Evolutionary conservation across 768 basidiomycete genomes (phyloP).

Genomic region (Psilocybe azurescens): DNA sequence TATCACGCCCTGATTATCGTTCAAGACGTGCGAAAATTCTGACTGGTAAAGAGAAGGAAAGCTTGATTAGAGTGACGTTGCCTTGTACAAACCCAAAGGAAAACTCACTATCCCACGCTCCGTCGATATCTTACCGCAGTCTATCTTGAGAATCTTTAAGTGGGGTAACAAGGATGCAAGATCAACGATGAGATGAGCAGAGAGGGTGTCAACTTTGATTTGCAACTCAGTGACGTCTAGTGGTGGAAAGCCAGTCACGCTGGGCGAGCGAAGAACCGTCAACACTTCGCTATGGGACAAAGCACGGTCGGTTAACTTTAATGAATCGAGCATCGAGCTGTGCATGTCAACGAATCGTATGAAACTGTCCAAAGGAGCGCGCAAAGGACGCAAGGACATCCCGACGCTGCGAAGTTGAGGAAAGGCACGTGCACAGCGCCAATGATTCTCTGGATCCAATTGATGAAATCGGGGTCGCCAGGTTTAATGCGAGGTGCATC

Average conservation of each 20-base stretch:
- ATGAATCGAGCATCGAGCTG: constrained; percentile 31
- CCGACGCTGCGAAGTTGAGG: constrained; percentile 36
- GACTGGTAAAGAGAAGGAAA: background rate
- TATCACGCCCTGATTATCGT: background rate
- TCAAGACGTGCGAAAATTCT: background rate
- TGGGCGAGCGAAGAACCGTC: constrained; percentile 25
- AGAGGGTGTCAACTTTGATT: constrained; percentile 17
- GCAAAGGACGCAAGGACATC: constrained; percentile 45
- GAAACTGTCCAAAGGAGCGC: constrained; percentile 33
- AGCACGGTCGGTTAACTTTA: constrained; percentile 43
- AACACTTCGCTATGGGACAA: constrained; percentile 36
- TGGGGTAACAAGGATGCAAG: constrained; percentile 16
- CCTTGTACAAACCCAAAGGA: background rate
- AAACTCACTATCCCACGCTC: background rate
- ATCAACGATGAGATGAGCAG: constrained; percentile 12
- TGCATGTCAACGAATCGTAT: constrained; percentile 35
- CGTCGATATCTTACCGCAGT: constrained; percentile 6
- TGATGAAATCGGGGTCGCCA: constrained; percentile 32
- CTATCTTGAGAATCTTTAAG: constrained; percentile 19
- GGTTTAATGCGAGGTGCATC: constrained; percentile 23
- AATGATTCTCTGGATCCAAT: constrained; percentile 48
- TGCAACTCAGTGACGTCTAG: constrained; percentile 11
- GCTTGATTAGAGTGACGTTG: background rate
- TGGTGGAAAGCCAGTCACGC: background rate
- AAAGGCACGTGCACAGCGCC: constrained; percentile 32